Conservation (phyloP, 2,329 filamentous ascomycete species). For the Verticillium nonalfalfae region DNA sequence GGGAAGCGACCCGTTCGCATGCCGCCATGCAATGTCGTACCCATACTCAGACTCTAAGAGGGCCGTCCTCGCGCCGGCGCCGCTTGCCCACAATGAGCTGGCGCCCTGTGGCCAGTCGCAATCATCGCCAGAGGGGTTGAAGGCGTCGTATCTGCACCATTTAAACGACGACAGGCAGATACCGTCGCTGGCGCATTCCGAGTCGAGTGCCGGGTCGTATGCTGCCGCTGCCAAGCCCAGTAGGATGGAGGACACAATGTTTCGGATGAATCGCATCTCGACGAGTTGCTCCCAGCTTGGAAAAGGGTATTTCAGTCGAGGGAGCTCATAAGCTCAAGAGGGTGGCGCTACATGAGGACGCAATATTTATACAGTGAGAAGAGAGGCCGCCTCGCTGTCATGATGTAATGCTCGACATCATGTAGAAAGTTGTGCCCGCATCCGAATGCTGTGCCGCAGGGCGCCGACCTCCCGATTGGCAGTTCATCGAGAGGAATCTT, state of each 20-base stretch:
- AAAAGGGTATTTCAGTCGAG: no score
- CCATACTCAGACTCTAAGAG: not conserved
- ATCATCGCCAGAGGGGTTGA: not conserved
- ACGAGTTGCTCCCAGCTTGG: not conserved
- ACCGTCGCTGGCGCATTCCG: not conserved
- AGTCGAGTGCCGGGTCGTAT: not conserved
- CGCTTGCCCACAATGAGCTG: not conserved
- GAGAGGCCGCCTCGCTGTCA: not conserved
- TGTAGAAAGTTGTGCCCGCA: no score
- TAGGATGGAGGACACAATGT: not conserved
- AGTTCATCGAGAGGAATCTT: not conserved
- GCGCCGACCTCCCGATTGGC: not conserved
- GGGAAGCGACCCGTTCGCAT: not conserved
- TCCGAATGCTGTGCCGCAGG: not conserved
- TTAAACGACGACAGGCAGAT: not conserved
- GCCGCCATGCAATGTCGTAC: not conserved
- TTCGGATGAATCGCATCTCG: not conserved
- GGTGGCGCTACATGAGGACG: not conserved
- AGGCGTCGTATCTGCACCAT: not conserved
- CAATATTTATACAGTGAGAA: not conserved
- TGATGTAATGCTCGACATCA: not conserved
- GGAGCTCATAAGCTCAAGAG: not conserved
- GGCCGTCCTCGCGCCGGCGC: not conserved
- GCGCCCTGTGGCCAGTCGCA: not conserved
- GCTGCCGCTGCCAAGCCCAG: not conserved